Base-by-base conservation (phyloP, 2,329 filamentous ascomycete genomes). In the Phialocephala sp. region DNA sequence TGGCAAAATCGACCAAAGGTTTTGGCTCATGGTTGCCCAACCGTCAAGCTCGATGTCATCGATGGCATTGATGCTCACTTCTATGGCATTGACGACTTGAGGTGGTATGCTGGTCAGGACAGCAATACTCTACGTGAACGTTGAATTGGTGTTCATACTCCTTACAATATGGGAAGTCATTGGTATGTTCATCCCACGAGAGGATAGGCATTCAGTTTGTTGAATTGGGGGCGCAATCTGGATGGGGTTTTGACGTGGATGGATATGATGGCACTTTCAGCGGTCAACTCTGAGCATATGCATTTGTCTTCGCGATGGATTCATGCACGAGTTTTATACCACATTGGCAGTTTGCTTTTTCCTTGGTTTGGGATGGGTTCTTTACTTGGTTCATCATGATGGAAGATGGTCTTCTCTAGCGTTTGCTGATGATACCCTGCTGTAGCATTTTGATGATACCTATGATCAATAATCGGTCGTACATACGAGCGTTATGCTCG, bases 231-330 rank as follows among this genome's bases (percentile, higher is more conserved):
- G n/a, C n/a, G n/a, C n/a, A 39, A 39, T 39, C 37, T 41, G 6
- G 27, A 32, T 18, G 37, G 4, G 43, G n/a, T 54, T 54, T 14
- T 4, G 14, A 15, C 9, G 27, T 15, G 24, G 50, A 54, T 54
- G 24, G 50, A 54, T 32, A 54, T 54, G n/a, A 50, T 50, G 12
- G n/a, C 45, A 20, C 45, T 50, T 22, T 50, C n/a, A 20, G n/a
- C 9, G 20, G 45, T 20, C 15, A 24, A 22, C 22, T 50, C 45
- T 24, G 45, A 9, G 22, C 6, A 32, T 32, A 32, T 32, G 27
- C 45, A 24, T 22, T 11, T 27, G 20, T 50, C 45, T 50, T 27
- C 27, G 20, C 22, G 45, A 47, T n/a, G 43, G 18, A 50, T 50
- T n/a, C 6, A 50, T 24, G 20, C 27, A 32, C 3, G 27, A 6